phyloP scores from a whole-genome alignment of 2,329 filamentous ascomycete species.

The Alternaria solani region DNA sequence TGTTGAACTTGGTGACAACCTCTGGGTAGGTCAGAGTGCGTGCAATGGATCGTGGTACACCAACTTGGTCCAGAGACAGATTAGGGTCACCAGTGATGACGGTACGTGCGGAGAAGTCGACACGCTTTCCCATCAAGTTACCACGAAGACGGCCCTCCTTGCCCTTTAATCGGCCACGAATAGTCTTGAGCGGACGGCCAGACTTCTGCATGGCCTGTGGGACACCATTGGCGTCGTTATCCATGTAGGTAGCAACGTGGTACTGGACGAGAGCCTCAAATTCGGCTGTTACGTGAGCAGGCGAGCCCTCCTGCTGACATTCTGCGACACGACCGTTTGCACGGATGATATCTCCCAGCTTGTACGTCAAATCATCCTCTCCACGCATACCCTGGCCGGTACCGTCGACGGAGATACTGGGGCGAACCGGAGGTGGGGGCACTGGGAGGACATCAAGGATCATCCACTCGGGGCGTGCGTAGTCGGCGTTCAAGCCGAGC shows the following conservation, averaged over 20 bases:
- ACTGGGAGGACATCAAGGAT: slow-evolving; percentile 93
- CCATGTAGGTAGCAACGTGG: slow-evolving; percentile 99
- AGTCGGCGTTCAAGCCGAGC: slow-evolving; percentile 92
- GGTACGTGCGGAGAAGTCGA: slow-evolving; percentile 98
- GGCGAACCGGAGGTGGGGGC: slow-evolving; percentile 91
- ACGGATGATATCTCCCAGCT: slow-evolving; percentile 96
- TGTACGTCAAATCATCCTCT: slow-evolving; percentile 99
- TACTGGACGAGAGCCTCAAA: slow-evolving; percentile 95
- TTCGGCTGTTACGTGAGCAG: slow-evolving; percentile 87
- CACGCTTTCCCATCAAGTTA: slow-evolving; percentile 96
- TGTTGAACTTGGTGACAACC: slow-evolving; percentile 97
- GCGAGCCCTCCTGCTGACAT: slow-evolving; percentile 89
- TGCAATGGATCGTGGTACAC: slow-evolving; percentile 93
- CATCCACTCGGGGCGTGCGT: slow-evolving; percentile 98
- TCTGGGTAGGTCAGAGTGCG: slow-evolving; percentile 94
- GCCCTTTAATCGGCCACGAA: slow-evolving; percentile 95
- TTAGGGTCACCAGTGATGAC: slow-evolving; percentile 99
- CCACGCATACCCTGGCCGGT: slow-evolving; percentile 91
- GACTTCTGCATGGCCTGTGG: slow-evolving; percentile 97
- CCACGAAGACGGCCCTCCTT: slow-evolving; percentile 98
- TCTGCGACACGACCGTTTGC: slow-evolving; percentile 95
- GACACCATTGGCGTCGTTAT: slow-evolving; percentile 97
- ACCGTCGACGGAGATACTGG: slow-evolving; percentile 96
- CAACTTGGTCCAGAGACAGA: slow-evolving; percentile 93
- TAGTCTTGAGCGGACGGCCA: slow-evolving; percentile 94